Percentiles rank a stretch among this genome's conserved stretches.
Evolutionary conservation across 305 asterid species (phyloP).

Genomic region (Fraxinus velutina): DNA sequence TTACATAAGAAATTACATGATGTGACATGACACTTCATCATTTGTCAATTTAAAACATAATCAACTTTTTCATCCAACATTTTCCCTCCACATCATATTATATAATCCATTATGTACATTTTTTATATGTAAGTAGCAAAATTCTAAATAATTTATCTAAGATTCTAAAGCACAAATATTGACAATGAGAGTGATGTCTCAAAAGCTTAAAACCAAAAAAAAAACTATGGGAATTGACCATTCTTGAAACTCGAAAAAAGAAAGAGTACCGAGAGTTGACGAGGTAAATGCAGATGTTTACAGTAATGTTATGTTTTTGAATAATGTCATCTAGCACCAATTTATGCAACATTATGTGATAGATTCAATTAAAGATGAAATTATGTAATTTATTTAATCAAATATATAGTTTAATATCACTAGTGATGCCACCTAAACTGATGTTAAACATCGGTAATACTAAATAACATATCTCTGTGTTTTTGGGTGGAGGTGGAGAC

Average conservation of each 20-base stretch:
- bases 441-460: too few species aligned
- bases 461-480: too few species aligned
- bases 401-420: too few species aligned
- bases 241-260: not conserved
- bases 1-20: too few species aligned
- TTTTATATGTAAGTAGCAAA: too few species aligned
- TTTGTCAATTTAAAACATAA: too few species aligned
- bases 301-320: not conserved
- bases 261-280: not conserved
- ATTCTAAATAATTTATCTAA: not conserved
- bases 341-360: too few species aligned
- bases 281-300: not conserved
- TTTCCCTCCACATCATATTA: not conserved
- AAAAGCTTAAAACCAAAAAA: not conserved
- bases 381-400: too few species aligned
- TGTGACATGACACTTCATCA: not conserved
- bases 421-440: not conserved
- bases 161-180: not conserved
- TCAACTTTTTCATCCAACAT: too few species aligned
- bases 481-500: not conserved
- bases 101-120: not conserved
- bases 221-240: not conserved
- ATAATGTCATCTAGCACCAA: too few species aligned
- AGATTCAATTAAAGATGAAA: too few species aligned
- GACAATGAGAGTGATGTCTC: not conserved